phyloP scores from a whole-genome alignment of 1,284 basidiomycete species.

The Pulchroboletus neoregius region DNA sequence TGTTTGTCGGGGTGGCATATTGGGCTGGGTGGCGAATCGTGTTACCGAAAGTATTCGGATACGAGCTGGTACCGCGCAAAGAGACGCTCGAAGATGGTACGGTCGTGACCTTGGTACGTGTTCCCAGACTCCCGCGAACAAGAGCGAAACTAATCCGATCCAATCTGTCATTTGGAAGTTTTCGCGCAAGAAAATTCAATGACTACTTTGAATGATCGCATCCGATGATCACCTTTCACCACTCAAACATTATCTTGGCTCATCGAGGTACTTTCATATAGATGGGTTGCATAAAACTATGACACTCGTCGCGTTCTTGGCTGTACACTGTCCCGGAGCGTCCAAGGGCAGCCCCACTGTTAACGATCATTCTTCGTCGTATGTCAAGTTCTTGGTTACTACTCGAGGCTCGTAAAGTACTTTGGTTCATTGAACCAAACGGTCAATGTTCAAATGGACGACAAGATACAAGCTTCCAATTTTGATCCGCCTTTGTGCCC shows the following conservation, averaged over 20 bases:
- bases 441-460: no score
- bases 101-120: constrained; percentile 49
- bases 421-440: no score
- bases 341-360: no score
- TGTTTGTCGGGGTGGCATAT: constrained; percentile 46
- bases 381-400: no score
- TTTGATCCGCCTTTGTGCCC: no score
- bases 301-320: no score
- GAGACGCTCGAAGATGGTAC: constrained; percentile 53
- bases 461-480: no score
- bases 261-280: no score
- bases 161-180: constrained; percentile 15
- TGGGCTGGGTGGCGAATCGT: constrained; percentile 54
- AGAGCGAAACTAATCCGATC: not conserved
- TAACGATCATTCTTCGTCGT: no score
- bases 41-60: constrained; percentile 48
- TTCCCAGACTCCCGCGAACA: not conserved
- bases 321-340: no score
- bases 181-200: constrained; percentile 17
- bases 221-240: not conserved
- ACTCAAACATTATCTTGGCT: not conserved
- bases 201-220: constrained; percentile 6
- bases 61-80: constrained; percentile 46
- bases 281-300: no score
- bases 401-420: no score